A percentile compares a stretch with the other conserved stretches of the same genome.
Evolutionary conservation across 768 basidiomycete species (phyloP).

Genomic region (Sporobolomyces pararoseus): DNA sequence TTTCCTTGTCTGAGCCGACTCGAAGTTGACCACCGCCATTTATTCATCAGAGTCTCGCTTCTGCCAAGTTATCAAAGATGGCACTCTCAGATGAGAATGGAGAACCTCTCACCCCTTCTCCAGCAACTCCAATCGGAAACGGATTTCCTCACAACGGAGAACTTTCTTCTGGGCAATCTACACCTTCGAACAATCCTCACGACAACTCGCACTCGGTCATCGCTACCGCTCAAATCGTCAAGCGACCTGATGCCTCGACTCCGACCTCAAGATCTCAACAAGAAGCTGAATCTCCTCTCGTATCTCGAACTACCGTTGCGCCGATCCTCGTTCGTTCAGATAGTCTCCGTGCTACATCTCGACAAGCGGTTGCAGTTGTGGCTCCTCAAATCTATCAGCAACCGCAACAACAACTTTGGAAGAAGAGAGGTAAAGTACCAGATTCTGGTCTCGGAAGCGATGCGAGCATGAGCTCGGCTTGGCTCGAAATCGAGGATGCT

Average conservation of each 20-base stretch:
- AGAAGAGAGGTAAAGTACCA: constrained; percentile 23
- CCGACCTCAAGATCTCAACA: background rate
- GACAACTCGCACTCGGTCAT: constrained; percentile 15
- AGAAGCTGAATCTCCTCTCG: constrained; percentile 7
- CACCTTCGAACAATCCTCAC: background rate
- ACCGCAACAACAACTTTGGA: constrained; percentile 6
- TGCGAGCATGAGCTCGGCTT: constrained; percentile 30
- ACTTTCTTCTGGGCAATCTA: constrained; percentile 14
- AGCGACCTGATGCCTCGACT: background rate
- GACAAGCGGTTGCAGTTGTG: background rate
- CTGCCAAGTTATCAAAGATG: constrained; percentile 29
- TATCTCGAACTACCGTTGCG: background rate
- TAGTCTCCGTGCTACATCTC: background rate
- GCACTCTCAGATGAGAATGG: background rate
- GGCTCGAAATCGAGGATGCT: constrained; percentile 34
- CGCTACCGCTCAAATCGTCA: constrained; percentile 22
- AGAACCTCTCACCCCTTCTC: background rate
- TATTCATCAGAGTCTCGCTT: constrained; percentile 20
- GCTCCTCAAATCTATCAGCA: background rate
- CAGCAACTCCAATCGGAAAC: background rate
- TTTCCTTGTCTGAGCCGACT: fast-evolving
- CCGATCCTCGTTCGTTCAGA: constrained; percentile 25
- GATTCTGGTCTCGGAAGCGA: constrained; percentile 40
- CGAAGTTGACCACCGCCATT: background rate
- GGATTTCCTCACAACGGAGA: background rate